Conservation (phyloP, 164 flowering plant species). For the Nymphaea colorata region DNA sequence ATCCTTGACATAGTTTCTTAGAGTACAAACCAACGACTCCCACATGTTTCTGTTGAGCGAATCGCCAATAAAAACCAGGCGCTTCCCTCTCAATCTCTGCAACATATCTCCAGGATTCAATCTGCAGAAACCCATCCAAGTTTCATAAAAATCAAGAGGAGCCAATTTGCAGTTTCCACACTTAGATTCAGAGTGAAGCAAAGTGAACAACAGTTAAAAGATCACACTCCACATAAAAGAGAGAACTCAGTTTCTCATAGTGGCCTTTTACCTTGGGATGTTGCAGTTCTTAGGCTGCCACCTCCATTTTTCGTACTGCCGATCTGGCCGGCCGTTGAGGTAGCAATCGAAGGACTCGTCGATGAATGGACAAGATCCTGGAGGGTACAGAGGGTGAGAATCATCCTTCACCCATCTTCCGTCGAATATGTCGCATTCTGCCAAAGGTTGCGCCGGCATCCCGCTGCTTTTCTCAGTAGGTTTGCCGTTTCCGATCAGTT, state of each 20-base stretch:
- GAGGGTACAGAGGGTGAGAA: slow-evolving; percentile 68
- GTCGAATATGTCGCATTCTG: slow-evolving; percentile 60
- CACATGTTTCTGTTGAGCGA: slow-evolving; percentile 97
- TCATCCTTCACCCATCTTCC: slow-evolving; percentile 89
- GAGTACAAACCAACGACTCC: slow-evolving; percentile 87
- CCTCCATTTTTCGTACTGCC: slow-evolving; percentile 38
- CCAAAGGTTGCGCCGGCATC: too few relatives aligned
- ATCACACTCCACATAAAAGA: not conserved
- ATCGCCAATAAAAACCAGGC: slow-evolving; percentile 91
- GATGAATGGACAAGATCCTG: slow-evolving; percentile 69
- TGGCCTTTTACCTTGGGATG: slow-evolving; percentile 52
- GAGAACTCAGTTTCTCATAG: not conserved
- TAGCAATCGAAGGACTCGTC: slow-evolving; percentile 80
- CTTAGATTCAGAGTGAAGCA: not conserved
- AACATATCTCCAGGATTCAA: slow-evolving; percentile 58
- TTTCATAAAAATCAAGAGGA: not conserved
- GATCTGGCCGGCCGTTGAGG: slow-evolving; percentile 75
- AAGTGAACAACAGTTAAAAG: not conserved
- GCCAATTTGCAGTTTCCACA: not conserved
- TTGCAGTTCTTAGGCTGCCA: slow-evolving; percentile 86
- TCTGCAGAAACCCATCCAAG: slow-evolving; percentile 19
- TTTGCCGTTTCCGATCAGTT: not conserved
- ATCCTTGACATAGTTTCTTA: slow-evolving; percentile 53
- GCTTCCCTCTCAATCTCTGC: slow-evolving; percentile 61
- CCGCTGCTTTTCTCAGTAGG: not conserved